phyloP scores from a whole-genome alignment of 176 grass and related monocot species.

The Hyparrhenia diplandra region DNA sequence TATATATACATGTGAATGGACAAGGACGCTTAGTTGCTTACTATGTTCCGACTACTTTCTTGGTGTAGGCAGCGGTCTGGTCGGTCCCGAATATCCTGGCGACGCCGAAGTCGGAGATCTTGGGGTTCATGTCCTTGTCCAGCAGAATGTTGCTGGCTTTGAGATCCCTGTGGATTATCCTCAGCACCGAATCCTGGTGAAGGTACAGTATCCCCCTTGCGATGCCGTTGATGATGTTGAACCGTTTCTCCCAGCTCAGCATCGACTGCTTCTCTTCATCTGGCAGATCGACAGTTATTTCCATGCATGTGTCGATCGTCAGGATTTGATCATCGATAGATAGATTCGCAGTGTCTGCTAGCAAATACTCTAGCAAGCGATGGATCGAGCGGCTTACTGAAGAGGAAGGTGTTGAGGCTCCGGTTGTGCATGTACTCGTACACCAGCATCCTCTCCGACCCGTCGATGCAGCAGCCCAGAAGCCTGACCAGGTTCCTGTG shows the following conservation, averaged over 20 bases:
- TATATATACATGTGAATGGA: not conserved
- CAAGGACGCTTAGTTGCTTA: not conserved
- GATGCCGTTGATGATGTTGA: constrained; percentile 63
- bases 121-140: constrained; percentile 63
- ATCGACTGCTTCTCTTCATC: constrained; percentile 40
- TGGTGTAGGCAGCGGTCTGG: constrained; percentile 48
- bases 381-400: constrained; percentile 53
- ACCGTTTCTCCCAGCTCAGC: constrained; percentile 51
- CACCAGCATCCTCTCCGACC: constrained; percentile 57
- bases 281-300: not conserved
- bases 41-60: constrained; percentile 70
- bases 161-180: constrained; percentile 71
- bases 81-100: constrained; percentile 59
- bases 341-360: too few species aligned
- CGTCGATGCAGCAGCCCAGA: constrained; percentile 58
- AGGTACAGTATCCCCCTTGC: constrained; percentile 66
- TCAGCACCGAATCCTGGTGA: constrained; percentile 54
- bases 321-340: too few species aligned
- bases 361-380: too few species aligned
- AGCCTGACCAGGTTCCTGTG: constrained; percentile 65
- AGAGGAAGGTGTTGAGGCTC: constrained; percentile 73
- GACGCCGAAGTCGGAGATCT: constrained; percentile 79
- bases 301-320: too few species aligned
- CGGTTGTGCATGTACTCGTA: constrained; percentile 78
- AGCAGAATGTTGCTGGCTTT: constrained; percentile 74